phyloP scores from a whole-genome alignment of 164 flowering plant species.

The Aristolochia californica region DNA sequence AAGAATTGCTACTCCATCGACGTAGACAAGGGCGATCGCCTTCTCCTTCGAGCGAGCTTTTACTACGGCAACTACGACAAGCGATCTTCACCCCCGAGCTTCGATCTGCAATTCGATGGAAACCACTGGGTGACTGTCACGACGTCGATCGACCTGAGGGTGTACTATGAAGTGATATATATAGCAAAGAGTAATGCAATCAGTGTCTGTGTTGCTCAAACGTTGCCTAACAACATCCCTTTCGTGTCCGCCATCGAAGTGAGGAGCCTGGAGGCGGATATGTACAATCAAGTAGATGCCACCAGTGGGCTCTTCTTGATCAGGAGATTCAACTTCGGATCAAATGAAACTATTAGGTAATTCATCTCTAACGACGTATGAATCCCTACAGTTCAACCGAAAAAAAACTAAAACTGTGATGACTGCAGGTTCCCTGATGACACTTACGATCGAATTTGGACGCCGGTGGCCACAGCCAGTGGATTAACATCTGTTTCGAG shows the following conservation, averaged over 20 bases:
- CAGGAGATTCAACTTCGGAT: slow-evolving; percentile 19
- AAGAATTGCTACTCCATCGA: slow-evolving; percentile 23
- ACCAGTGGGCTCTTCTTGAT: slow-evolving; percentile 13
- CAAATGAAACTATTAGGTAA: slow-evolving; percentile 16
- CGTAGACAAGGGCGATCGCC: slow-evolving; percentile 1
- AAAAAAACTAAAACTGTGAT: too few species aligned
- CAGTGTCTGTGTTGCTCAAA: slow-evolving; percentile 29
- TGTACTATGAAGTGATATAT: slow-evolving; percentile 18
- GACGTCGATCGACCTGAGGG: neutral
- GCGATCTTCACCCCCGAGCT: slow-evolving; percentile 23
- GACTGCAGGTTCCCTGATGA: slow-evolving; percentile 28
- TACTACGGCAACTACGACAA: slow-evolving; percentile 33
- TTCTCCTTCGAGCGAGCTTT: slow-evolving; percentile 27
- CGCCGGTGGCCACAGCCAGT: neutral
- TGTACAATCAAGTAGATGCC: slow-evolving; percentile 13
- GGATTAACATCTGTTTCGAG: slow-evolving; percentile 4
- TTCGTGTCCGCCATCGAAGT: slow-evolving; percentile 36
- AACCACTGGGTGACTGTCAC: slow-evolving; percentile 12
- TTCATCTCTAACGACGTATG: too few species aligned
- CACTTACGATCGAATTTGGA: slow-evolving; percentile 39
- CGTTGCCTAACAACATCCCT: slow-evolving; percentile 24
- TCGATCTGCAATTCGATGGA: slow-evolving; percentile 23
- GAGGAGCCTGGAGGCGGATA: slow-evolving; percentile 14
- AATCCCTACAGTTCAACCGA: too few species aligned
- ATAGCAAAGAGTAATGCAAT: slow-evolving; percentile 8